Base-by-base conservation (phyloP, 768 basidiomycete genomes). In the Tephrocybe sp. region DNA sequence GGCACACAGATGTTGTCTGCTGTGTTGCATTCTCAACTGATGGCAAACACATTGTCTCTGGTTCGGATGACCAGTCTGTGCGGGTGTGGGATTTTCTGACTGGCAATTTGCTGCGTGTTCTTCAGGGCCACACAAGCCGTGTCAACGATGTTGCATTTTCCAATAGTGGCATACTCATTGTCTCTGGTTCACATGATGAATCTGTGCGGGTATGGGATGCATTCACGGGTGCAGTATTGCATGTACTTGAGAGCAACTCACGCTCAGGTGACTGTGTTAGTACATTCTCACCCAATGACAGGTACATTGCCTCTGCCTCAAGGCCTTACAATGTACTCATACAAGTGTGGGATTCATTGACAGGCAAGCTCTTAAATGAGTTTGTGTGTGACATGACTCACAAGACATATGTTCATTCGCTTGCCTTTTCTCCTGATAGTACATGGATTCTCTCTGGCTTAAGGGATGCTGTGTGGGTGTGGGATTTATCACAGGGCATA, bases 401-500 rank as follows among this genome's bases (percentile, higher is more conserved):
- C 33, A 34, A 4, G 4, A 15, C 8, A 4, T 4, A 4, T 4
- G 15, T n/a, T 4, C 27, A 11, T 5, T 34, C 33, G 4, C 4
- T 34, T n/a, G 33, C 33, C 4, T 34, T 10, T 15, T 34, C 33
- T 4, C 9, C 4, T 10, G 33, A 34, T n/a, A 15, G 13, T 15
- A 34, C 13, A 15, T 15, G 13, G 33, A 6, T 34, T n/a, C 8
- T 34, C 4, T 34, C 33, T 15, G 33, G 33, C 15, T 34, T 15
- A 34, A 9, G 11, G n/a, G n/a, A n/a, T n/a, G n/a, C n/a, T n/a
- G 15, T 47, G 10, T 23, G 38, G 16, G n/a, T 52, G 8, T 52
- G 45, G 51, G 25, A 47, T 47, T 19, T 24, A 4, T n/a, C 8
- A 12, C n/a, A n/a, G n/a, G n/a, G n/a, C n/a, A n/a, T n/a, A n/a